Evolutionary conservation across 176 grass and related monocot genomes (phyloP), one percentile per base, ranked within the genome.

Genomic region (Thinopyrum elongatum): DNA sequence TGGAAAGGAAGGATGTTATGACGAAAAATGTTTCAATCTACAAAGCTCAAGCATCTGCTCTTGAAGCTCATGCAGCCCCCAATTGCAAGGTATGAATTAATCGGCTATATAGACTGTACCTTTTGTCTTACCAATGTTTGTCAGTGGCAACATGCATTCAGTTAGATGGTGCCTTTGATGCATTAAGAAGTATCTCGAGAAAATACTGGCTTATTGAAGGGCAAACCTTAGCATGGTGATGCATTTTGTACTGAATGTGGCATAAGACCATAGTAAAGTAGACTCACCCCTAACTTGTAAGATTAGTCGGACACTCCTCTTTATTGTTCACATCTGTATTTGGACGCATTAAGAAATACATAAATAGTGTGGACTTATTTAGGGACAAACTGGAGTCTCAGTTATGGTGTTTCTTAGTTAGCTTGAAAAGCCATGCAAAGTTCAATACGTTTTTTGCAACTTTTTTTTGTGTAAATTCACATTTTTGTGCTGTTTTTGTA

Each of bases 1-100:
- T 99, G 97, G 97, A 99, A 53, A 93, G 94, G 82, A 99, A 96
- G 78, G 97, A 99, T 90, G 92, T 99, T 60, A 96, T 99, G 94
- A 88, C 97, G 1, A 99, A 99, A 84, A 99, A 99, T 90, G 97
- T 96, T 77, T 99, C 94, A 72, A 99, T 99, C 73, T 99, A 99
- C 72, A 99, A 99, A 86, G 80, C 92, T 80, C 97, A 99, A 92
- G 92, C 97, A 55, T 96, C 94, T 80, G 94, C 97, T 36, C 90
- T 99, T 34, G 94, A 96, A 87, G 82, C 92, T 66, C 86, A 96
- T 87, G 94, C 97, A 4, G 92, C 97, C 28, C 90, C 97, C 29
- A 94, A 90, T 83, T 99, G 94, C 92, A 99, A 99, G 92, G 97
- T 94, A 82, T 79, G 64, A 19, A 61, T 47, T 78, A 0, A 41